A percentile compares a stretch with the other conserved stretches of the same genome.
Evolutionary conservation across 1,139 yeast genomes (phyloP).

Genomic region (Lodderomyces metapsilosis): DNA sequence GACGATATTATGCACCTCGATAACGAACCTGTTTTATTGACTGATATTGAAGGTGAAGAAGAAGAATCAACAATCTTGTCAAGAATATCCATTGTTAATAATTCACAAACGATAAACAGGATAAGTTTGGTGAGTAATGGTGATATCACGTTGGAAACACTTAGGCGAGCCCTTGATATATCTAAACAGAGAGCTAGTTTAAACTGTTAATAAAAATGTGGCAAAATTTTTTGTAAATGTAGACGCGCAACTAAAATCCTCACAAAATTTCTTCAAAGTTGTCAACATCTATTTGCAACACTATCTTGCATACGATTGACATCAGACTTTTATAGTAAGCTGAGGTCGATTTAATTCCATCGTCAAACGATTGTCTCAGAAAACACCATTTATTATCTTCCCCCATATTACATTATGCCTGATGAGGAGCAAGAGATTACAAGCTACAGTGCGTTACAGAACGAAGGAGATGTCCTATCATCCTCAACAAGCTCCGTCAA

Average conservation of each 20-base stretch:
- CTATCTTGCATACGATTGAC: neutral
- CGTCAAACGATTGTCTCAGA: too few relatives aligned
- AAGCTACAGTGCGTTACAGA: neutral
- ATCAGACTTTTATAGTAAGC: too few relatives aligned
- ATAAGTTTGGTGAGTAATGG: constrained; percentile 19
- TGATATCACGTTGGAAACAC: constrained; percentile 45
- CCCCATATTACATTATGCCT: neutral
- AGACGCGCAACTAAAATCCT: neutral
- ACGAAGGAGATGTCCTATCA: neutral
- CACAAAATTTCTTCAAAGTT: neutral
- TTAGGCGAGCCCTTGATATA: constrained; percentile 42
- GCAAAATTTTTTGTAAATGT: neutral
- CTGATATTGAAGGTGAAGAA: constrained; percentile 78
- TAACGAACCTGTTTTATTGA: constrained; percentile 45
- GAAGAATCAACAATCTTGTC: constrained; percentile 57
- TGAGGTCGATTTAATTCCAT: too few relatives aligned
- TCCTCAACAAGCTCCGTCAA: neutral
- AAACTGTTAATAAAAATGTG: neutral
- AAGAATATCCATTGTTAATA: constrained; percentile 37
- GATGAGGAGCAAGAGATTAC: neutral
- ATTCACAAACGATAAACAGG: constrained; percentile 16
- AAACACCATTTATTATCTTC: too few relatives aligned
- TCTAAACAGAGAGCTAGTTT: constrained; percentile 10
- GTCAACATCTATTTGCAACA: constrained; percentile 1
- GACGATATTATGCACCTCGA: too few relatives aligned